Percentiles rank a stretch among this genome's conserved stretches.
Evolutionary conservation across 129 eudicot species (phyloP).

Genomic region (Tanacetum coccineum): DNA sequence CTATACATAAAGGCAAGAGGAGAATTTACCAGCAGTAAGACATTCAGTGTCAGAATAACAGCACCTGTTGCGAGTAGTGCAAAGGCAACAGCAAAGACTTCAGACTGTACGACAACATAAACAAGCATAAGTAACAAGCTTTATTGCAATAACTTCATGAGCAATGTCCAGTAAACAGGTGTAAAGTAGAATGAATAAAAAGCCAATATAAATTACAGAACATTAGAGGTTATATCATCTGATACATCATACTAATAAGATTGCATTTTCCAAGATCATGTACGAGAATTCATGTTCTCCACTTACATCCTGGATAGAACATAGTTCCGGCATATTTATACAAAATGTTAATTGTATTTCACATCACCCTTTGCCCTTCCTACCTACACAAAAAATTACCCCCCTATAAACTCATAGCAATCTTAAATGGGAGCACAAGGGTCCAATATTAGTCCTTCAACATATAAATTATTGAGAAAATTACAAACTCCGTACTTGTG

Average conservation of each 20-base stretch:
- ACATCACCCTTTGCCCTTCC: not conserved
- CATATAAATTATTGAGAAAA: not conserved
- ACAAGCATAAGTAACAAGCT: constrained; percentile 21
- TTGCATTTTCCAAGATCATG: too few relatives aligned
- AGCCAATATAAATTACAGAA: not conserved
- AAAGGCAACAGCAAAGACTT: constrained; percentile 95
- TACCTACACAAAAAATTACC: not conserved
- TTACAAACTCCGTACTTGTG: too few relatives aligned
- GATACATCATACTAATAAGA: too few relatives aligned
- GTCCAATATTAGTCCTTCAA: not conserved
- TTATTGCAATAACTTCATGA: not conserved
- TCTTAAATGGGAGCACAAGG: not conserved
- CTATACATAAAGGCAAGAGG: not conserved
- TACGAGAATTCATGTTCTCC: too few relatives aligned
- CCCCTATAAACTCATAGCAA: not conserved
- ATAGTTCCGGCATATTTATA: not conserved
- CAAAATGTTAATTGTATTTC: too few relatives aligned
- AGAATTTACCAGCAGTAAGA: constrained; percentile 64
- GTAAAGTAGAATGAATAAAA: not conserved
- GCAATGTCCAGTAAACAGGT: not conserved
- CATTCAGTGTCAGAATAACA: constrained; percentile 85
- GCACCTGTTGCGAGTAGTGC: constrained; percentile 97
- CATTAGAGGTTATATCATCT: too few relatives aligned
- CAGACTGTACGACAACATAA: constrained; percentile 50
- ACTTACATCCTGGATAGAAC: too few relatives aligned